These are phyloP conservation scores for Phytophthora kernoviae DNA, from an alignment of 352 stramenopile species.

Conservation along the genomic window DNA sequence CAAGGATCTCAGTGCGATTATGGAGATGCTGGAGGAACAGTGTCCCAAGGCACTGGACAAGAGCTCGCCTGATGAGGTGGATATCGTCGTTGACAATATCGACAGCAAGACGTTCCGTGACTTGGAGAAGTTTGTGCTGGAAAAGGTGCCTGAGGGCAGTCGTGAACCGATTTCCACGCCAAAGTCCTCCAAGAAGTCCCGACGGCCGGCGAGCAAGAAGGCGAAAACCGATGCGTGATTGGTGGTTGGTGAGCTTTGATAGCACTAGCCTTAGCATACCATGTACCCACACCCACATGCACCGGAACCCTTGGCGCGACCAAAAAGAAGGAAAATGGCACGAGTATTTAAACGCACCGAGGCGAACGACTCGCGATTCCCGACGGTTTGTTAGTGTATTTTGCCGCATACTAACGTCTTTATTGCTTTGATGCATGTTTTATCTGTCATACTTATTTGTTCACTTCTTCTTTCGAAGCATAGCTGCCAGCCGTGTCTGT, in stretches of 20 bases:
- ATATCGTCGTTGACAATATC: conserved; percentile 89
- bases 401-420: conserved; percentile 14
- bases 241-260: conserved; percentile 23
- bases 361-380: conserved; percentile 10
- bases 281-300: conserved; percentile 5
- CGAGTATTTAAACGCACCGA: conserved; percentile 35
- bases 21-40: conserved; percentile 84
- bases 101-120: conserved; percentile 90
- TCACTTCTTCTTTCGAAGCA: conserved; percentile 55
- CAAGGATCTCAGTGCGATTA: conserved; percentile 75
- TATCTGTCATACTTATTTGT: conserved; percentile 1
- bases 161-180: conserved; percentile 65
- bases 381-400: conserved; percentile 17
- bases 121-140: conserved; percentile 78
- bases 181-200: conserved; percentile 62
- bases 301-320: conserved; percentile 7
- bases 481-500: conserved; percentile 55
- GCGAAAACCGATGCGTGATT: conserved; percentile 55
- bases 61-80: conserved; percentile 86
- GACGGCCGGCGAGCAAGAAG: conserved; percentile 66
- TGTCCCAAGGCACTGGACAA: conserved; percentile 88
- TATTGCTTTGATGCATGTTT: conserved; percentile 6
- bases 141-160: conserved; percentile 73
- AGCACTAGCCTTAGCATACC: conserved; percentile 9
- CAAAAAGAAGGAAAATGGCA: conserved; percentile 13